Evolutionary conservation across 768 basidiomycete genomes (phyloP), one percentile per base, ranked within the genome.

Genomic region (Amanita subjunquillea): DNA sequence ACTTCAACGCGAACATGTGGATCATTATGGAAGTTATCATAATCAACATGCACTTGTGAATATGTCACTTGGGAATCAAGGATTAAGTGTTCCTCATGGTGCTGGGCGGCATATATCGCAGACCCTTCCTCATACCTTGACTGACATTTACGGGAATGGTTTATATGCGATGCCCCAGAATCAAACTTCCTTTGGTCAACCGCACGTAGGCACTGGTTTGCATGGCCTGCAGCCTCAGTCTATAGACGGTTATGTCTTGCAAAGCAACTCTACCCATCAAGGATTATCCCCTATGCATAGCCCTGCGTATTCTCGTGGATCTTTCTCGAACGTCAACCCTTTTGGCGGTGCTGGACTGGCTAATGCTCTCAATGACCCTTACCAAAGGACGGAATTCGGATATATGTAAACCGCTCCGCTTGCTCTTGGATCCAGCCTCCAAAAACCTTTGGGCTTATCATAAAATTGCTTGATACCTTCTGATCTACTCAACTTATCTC

Each of bases 1-100:
- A 71, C 74, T 98, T 50, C 94, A 96, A 69, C 90, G 95, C 54
- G 93, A 95, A 70, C 88, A 91, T 60, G 77, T 87, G 69, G 87
- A 88, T 58, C 76, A 72, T 51, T 84, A 75, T 55, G 74, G 76
- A 44, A 74, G 76, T 51, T 82, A 81, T 63, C 76, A 79, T 54
- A 75, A 74, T 62, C 81, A 79, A 59, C 80, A 81, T 59, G 66
- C 74, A 30, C 71, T 86, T 57, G 71, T 77, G 53, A 82, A 76
- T 59, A 75, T 83, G 70, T 69, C 74, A 20, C 71, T 84, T 45
- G 72, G 70, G 57, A 79, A 73, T 61, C 80, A 80, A 64, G 75
- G 77, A 52, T 73, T 86, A 57, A 72, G 62, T 23, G 67, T 72
- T 45, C 64, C 68, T 39, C 66, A 70, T 56, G 64, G 69, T 54